Conservation (phyloP, 1,139 yeast species). For the Geotrichum fermentans region DNA sequence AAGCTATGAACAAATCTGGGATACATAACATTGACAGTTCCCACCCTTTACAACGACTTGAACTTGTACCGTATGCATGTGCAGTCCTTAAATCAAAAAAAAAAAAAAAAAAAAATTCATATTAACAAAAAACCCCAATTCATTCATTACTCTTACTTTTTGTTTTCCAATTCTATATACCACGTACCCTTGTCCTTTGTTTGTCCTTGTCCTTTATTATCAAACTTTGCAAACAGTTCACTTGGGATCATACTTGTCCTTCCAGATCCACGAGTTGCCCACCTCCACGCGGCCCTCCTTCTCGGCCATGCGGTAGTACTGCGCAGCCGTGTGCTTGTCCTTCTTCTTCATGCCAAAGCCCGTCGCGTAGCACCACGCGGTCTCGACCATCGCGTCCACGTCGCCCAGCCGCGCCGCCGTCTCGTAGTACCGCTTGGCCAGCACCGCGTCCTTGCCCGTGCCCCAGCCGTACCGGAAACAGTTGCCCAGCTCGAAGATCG, state of each 20-base stretch:
- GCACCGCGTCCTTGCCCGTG: constrained; percentile 29
- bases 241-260: constrained; percentile 27
- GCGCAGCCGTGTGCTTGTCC: constrained; percentile 34
- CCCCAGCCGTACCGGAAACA: constrained; percentile 39
- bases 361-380: constrained; percentile 32
- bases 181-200: no score
- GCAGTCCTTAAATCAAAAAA: no score
- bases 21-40: no score
- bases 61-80: no score
- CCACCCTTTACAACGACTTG: no score
- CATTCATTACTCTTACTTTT: no score
- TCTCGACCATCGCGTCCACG: constrained; percentile 36
- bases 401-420: constrained; percentile 37
- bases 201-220: no score
- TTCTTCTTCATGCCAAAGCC: constrained; percentile 36
- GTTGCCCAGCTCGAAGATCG: constrained; percentile 37
- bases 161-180: no score
- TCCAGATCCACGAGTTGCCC: constrained; percentile 39
- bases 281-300: constrained; percentile 32
- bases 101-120: no score
- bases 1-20: no score
- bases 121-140: no score
- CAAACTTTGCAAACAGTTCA: no score
- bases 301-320: constrained; percentile 34
- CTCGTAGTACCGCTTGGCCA: constrained; percentile 35